Evolutionary conservation across 306 rosid species (phyloP).

Genomic region (Glycine soja): DNA sequence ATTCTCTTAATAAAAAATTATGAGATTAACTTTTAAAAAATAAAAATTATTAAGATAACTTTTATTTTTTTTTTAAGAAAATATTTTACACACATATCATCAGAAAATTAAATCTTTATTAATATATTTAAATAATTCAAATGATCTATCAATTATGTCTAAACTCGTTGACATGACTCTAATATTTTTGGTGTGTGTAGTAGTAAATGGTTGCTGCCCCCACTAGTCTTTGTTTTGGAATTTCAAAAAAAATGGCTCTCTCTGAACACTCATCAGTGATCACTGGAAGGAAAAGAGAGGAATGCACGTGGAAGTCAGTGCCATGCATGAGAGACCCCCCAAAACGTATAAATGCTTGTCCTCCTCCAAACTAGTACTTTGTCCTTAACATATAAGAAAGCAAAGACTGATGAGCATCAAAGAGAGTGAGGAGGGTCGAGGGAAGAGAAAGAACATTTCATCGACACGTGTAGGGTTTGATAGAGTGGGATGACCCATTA

Average conservation of each 20-base stretch:
- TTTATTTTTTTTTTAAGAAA: too few species aligned
- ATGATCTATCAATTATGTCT: too few species aligned
- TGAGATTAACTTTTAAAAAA: too few species aligned
- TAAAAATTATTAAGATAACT: too few species aligned
- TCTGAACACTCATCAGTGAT: conserved; percentile 7
- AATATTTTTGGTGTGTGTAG: neutral
- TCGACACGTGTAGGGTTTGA: conserved; percentile 35
- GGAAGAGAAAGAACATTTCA: neutral
- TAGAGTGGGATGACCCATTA: neutral
- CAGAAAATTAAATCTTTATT: too few species aligned
- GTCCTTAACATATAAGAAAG: conserved; percentile 20
- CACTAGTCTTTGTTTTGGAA: too few species aligned
- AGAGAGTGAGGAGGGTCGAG: neutral
- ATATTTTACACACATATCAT: too few species aligned
- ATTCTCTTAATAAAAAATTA: too few species aligned
- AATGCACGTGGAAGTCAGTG: conserved; percentile 50
- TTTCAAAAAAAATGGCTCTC: neutral
- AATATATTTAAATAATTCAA: too few species aligned
- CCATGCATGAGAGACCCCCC: conserved; percentile 52
- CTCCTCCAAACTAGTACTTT: conserved; percentile 42
- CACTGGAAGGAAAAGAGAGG: conserved; percentile 13
- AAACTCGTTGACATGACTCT: too few species aligned
- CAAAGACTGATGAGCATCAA: neutral
- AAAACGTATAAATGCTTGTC: conserved; percentile 37
- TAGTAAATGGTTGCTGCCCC: conserved; percentile 5